Evolutionary conservation across 2,329 filamentous ascomycete species (phyloP), one percentile per base, ranked within the genome.

Genomic region (Epichloe bromicola): DNA sequence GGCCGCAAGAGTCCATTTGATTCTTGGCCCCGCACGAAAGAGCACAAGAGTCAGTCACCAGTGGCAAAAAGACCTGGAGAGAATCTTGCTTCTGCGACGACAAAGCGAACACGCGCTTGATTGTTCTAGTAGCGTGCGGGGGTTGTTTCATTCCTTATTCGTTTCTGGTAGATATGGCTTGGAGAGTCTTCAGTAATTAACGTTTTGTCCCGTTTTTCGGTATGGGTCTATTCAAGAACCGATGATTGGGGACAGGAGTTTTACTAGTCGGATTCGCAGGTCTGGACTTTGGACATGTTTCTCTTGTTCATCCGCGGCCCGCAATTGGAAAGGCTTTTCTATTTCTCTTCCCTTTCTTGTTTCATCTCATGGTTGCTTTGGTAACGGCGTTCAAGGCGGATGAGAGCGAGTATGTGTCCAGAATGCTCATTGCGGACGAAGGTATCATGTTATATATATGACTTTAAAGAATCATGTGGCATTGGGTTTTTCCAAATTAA

Each of bases 21-120:
- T 58, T 73, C 73, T 39, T 88, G 83, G 83, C 76, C 72, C 55
- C 79, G 82, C 52, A 79, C 78, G 58, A 88, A 88, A 71, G 69
- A 64, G 56, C 66, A 58, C 65, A 54, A 69, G 70, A 54, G 70
- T 63, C 54, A 77, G 73, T 67, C 70, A 69, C 59, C 67, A 26
- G 60, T 66, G 23, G 55, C 65, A 46, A 77, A 76, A 63, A 70
- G 73, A 53, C 59, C 61, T 23, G 67, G 59, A 39, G 65, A 67
- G 7, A 60, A 54, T n/a, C 58, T 68, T 19, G 56, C 57, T 23
- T 54, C 63, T 4, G 54, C 59, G 30, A 55, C 59, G 30, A 52
- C 67, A 23, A 71, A 71, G 60, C 66, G 68, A 50, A 60, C 60
- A 42, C 68, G 68, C 23, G 61, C 61, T 43, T 70, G 55, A 58